These are phyloP conservation scores for Pterothamnion heteromorphum DNA, from an alignment of 31 red algal genomes.

Conservation along the genomic window DNA sequence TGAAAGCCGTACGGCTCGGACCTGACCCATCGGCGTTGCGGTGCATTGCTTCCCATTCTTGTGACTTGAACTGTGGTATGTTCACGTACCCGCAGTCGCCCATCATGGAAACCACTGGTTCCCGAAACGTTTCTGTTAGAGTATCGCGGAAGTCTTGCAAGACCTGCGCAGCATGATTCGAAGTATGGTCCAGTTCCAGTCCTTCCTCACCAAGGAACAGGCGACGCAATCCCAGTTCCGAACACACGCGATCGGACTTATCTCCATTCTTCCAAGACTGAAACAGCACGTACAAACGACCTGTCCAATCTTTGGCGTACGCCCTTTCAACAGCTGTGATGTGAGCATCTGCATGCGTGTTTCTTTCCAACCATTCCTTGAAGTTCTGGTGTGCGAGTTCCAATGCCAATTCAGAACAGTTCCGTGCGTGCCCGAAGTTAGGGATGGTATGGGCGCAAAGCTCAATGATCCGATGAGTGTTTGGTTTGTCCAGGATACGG, in stretches of 20 bases:
- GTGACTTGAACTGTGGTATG: no score
- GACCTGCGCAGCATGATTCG: background rate
- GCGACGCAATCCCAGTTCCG: background rate
- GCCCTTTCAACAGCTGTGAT: background rate
- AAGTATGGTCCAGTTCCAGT: background rate
- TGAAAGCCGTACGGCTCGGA: no score
- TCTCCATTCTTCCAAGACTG: background rate
- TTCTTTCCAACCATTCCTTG: constrained; percentile 27
- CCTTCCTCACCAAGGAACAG: background rate
- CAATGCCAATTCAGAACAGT: no score
- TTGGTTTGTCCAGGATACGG: background rate
- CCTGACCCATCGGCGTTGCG: no score
- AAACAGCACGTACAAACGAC: background rate
- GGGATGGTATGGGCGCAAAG: no score
- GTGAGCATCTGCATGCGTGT: background rate
- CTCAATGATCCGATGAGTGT: background rate
- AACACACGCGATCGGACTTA: background rate
- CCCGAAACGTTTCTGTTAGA: background rate
- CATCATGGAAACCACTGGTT: background rate
- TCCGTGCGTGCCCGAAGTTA: no score
- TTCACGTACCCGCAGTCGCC: background rate
- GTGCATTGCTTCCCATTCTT: no score
- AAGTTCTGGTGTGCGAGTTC: no score
- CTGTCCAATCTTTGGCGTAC: background rate
- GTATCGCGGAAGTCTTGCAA: background rate